Conservation (phyloP, 2,329 filamentous ascomycete species). For the Verticillium nubilum region DNA sequence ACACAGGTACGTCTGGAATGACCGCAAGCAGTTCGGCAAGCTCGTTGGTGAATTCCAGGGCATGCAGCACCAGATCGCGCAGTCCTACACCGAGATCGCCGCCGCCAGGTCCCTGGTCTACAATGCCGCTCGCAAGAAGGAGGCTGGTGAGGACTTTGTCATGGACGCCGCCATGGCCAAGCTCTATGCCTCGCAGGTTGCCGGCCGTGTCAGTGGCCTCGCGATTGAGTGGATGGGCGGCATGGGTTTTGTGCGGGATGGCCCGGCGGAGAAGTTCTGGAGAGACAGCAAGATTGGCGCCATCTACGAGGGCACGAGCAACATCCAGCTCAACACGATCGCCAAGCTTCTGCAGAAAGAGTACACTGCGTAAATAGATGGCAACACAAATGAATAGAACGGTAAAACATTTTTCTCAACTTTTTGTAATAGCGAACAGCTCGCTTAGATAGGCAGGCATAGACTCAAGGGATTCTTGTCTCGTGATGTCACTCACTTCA, state of each 20-base stretch:
- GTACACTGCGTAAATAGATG: slow-evolving; percentile 37
- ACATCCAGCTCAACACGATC: slow-evolving; percentile 65
- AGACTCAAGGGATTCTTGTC: no score
- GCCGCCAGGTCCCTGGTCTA: slow-evolving; percentile 90
- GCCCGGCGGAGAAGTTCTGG: slow-evolving; percentile 96
- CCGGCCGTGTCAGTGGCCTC: slow-evolving; percentile 74
- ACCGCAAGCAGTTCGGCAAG: slow-evolving; percentile 92
- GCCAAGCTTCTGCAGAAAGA: slow-evolving; percentile 59
- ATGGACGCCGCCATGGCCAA: slow-evolving; percentile 98
- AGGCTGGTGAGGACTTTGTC: slow-evolving; percentile 92
- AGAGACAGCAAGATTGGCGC: slow-evolving; percentile 97
- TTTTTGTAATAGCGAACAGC: background rate
- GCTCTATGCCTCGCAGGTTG: slow-evolving; percentile 89
- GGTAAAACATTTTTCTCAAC: background rate
- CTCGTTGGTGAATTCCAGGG: slow-evolving; percentile 96
- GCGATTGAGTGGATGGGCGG: slow-evolving; percentile 99
- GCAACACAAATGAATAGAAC: background rate
- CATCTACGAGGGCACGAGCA: slow-evolving; percentile 91
- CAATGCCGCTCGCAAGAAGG: slow-evolving; percentile 97
- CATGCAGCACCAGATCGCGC: slow-evolving; percentile 98
- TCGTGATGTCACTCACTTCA: no score
- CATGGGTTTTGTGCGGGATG: slow-evolving; percentile 97
- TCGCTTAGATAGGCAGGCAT: no score
- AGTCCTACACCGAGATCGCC: slow-evolving; percentile 88
- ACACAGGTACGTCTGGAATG: slow-evolving; percentile 86